Evolutionary conservation across 768 basidiomycete species (phyloP).

Genomic region (Clathrus columnatus): DNA sequence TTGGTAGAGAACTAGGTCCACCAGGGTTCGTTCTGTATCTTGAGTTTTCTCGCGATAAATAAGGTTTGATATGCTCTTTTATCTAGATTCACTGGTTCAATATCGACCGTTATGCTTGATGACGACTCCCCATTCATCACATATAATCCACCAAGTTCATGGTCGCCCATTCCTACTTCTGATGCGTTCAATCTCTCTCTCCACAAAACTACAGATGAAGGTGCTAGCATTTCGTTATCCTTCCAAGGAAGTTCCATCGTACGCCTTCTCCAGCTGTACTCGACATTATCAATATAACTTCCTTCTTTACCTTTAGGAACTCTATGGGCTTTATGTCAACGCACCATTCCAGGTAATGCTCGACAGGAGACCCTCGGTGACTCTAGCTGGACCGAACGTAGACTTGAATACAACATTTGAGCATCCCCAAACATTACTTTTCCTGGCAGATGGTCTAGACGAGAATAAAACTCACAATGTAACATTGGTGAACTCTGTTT

Average conservation of each 20-base stretch:
- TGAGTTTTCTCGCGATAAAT: neutral
- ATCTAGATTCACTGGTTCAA: neutral
- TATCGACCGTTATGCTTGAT: neutral
- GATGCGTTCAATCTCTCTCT: constrained; percentile 4
- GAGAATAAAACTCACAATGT: neutral
- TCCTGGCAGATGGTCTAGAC: neutral
- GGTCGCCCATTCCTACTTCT: neutral
- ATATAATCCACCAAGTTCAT: neutral
- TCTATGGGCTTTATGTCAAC: constrained; percentile 6
- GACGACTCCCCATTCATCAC: neutral
- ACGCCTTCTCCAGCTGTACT: constrained; percentile 26
- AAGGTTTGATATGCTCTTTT: no score
- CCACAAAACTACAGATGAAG: neutral
- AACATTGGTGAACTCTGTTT: neutral
- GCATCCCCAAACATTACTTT: constrained; percentile 6
- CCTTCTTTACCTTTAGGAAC: constrained; percentile 8
- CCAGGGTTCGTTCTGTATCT: neutral
- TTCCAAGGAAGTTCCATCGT: constrained; percentile 11
- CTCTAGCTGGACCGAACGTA: neutral
- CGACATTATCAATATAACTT: neutral
- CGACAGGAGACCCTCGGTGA: neutral
- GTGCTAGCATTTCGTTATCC: neutral
- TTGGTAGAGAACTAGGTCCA: neutral
- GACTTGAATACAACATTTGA: neutral
- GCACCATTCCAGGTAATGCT: neutral